A percentile compares a stretch with the other conserved stretches of the same genome.
Conservation (phyloP, 75 land plant genomes). For the Pinus albicaulis region DNA sequence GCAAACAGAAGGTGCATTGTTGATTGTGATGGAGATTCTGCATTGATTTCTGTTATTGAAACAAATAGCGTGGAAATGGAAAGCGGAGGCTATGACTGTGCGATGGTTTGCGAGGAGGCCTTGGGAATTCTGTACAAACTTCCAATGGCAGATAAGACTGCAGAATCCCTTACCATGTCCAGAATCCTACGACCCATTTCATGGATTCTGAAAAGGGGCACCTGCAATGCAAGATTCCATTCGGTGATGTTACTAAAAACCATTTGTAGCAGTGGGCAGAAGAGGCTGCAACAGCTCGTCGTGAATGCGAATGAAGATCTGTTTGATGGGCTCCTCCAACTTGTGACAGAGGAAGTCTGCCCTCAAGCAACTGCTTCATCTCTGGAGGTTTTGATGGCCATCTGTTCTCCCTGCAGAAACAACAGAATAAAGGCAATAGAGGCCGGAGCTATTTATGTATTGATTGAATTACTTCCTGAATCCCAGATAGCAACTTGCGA, state of each 20-base stretch:
- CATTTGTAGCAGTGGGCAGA: neutral
- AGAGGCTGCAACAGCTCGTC: conserved; percentile 9
- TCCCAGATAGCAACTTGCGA: conserved; percentile 22
- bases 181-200: conserved; percentile 10
- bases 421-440: conserved; percentile 50
- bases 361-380: conserved; percentile 13
- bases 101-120: conserved; percentile 8
- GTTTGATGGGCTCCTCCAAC: conserved; percentile 2
- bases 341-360: conserved; percentile 8
- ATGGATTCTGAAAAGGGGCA: conserved; percentile 25
- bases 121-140: conserved; percentile 6
- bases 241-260: conserved; percentile 27
- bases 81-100: neutral
- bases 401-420: conserved; percentile 30
- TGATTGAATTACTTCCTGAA: conserved; percentile 52
- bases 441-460: conserved; percentile 41
- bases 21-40: neutral
- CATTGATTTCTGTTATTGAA: conserved; percentile 6
- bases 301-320: conserved; percentile 14
- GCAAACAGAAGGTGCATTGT: neutral
- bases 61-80: neutral
- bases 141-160: neutral
- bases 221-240: conserved; percentile 31
- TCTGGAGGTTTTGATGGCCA: conserved; percentile 20
- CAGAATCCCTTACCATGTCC: conserved; percentile 3